Evolutionary conservation across 2,329 filamentous ascomycete genomes (phyloP).

Genomic region (Alternaria angustiovoidea): DNA sequence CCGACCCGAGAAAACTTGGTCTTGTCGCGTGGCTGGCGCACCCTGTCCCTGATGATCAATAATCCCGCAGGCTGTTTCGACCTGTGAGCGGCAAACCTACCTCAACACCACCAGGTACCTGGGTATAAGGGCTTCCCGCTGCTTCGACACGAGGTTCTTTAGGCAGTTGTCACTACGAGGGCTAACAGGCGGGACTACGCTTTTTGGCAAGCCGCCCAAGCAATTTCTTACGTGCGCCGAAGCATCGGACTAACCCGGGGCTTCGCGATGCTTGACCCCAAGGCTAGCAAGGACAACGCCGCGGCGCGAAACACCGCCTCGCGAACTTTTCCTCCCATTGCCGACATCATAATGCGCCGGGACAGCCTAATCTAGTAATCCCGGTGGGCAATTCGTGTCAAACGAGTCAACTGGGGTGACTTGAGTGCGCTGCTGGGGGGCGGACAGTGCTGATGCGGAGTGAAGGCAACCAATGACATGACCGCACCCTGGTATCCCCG

Average conservation of each 20-base stretch:
- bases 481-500: slow-evolving; percentile 5
- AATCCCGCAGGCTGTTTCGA: neutral
- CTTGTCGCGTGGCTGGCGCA: slow-evolving; percentile 6
- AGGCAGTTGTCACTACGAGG: neutral
- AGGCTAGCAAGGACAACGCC: neutral
- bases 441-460: neutral
- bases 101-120: neutral
- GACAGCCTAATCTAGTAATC: slow-evolving; percentile 4
- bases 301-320: slow-evolving; percentile 5
- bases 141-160: slow-evolving; percentile 2
- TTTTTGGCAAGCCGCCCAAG: slow-evolving; percentile 17
- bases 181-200: slow-evolving; percentile 9
- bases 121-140: neutral
- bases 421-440: neutral
- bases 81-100: neutral
- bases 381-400: neutral
- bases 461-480: slow-evolving; percentile 5
- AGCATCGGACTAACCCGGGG: slow-evolving; percentile 12
- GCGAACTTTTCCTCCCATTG: neutral
- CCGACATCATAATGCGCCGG: slow-evolving; percentile 16
- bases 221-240: slow-evolving; percentile 7
- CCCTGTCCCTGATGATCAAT: slow-evolving; percentile 5
- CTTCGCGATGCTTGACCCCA: slow-evolving; percentile 4
- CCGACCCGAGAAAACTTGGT: neutral
- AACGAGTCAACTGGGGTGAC: neutral